Conservation (phyloP, 164 flowering plant species). For the Umbellularia californica region DNA sequence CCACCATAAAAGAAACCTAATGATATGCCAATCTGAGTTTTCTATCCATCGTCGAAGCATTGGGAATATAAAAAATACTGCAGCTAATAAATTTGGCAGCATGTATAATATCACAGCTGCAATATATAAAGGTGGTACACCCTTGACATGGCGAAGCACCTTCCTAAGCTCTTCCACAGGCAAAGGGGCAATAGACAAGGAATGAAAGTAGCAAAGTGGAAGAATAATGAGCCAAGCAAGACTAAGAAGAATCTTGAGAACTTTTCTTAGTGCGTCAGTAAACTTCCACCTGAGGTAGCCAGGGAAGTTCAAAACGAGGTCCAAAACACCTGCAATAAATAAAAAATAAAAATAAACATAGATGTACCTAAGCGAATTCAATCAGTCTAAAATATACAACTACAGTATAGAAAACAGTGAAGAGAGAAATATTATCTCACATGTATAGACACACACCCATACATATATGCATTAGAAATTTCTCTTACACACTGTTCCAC, state of each 20-base stretch:
- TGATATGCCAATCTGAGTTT: constrained; percentile 88
- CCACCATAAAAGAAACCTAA: constrained; percentile 95
- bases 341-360: constrained; percentile 1
- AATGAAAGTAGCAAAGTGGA: constrained; percentile 58
- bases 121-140: constrained; percentile 74
- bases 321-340: constrained; percentile 64
- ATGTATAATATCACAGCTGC: constrained; percentile 70
- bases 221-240: constrained; percentile 77
- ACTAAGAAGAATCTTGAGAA: constrained; percentile 72
- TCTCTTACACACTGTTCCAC: too few species aligned
- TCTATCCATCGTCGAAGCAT: constrained; percentile 97
- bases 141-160: constrained; percentile 46
- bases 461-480: too few species aligned
- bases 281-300: constrained; percentile 84
- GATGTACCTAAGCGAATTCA: neutral
- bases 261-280: constrained; percentile 71
- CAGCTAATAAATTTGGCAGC: constrained; percentile 80
- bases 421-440: too few species aligned
- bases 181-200: constrained; percentile 32
- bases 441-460: too few species aligned
- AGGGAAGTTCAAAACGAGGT: constrained; percentile 78
- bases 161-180: constrained; percentile 37
- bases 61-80: constrained; percentile 74
- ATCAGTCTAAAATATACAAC: too few species aligned
- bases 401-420: too few species aligned